Evolutionary conservation across 495 filamentous ascomycete genomes (phyloP).

Genomic region (Hypoxylon cercidicola): DNA sequence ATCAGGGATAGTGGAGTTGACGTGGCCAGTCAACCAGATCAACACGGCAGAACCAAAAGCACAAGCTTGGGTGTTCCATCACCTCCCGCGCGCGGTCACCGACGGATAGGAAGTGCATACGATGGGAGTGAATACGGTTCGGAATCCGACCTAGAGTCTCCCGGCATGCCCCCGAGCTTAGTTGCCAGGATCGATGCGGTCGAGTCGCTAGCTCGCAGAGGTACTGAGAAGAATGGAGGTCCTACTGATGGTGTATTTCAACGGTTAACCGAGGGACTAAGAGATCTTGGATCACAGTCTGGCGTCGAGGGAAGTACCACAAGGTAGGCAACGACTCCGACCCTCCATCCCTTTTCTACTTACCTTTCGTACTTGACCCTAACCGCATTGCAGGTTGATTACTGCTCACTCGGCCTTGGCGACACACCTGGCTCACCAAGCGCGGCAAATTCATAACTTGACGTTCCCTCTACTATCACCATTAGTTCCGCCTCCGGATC

Average conservation of each 20-base stretch:
- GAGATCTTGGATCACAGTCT: slow-evolving; percentile 83
- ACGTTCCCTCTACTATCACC: slow-evolving; percentile 76
- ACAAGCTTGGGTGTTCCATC: slow-evolving; percentile 51
- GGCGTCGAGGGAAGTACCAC: slow-evolving; percentile 82
- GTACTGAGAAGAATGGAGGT: slow-evolving; percentile 76
- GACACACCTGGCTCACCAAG: slow-evolving; percentile 85
- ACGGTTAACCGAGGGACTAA: slow-evolving; percentile 76
- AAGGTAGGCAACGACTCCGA: slow-evolving; percentile 62
- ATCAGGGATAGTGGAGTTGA: slow-evolving; percentile 59
- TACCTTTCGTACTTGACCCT: slow-evolving; percentile 32
- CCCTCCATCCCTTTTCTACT: slow-evolving; percentile 5
- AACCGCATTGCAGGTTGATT: slow-evolving; percentile 69
- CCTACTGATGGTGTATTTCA: slow-evolving; percentile 73
- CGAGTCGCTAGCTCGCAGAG: slow-evolving; percentile 76
- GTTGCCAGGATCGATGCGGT: slow-evolving; percentile 81
- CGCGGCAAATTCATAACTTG: slow-evolving; percentile 81
- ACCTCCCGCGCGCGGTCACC: slow-evolving; percentile 54
- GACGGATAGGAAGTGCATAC: slow-evolving; percentile 62
- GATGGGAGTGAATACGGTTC: slow-evolving; percentile 71
- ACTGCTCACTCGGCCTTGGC: slow-evolving; percentile 88
- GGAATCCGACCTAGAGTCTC: slow-evolving; percentile 77
- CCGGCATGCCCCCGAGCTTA: slow-evolving; percentile 76
- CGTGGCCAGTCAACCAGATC: slow-evolving; percentile 49
- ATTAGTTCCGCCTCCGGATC: slow-evolving; percentile 60
- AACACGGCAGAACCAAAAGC: slow-evolving; percentile 43